Percentiles rank a stretch among this genome's conserved stretches.
These are phyloP conservation scores for Fusarium sp. DNA, from an alignment of 2,329 filamentous ascomycete species.

Conservation along the genomic window DNA sequence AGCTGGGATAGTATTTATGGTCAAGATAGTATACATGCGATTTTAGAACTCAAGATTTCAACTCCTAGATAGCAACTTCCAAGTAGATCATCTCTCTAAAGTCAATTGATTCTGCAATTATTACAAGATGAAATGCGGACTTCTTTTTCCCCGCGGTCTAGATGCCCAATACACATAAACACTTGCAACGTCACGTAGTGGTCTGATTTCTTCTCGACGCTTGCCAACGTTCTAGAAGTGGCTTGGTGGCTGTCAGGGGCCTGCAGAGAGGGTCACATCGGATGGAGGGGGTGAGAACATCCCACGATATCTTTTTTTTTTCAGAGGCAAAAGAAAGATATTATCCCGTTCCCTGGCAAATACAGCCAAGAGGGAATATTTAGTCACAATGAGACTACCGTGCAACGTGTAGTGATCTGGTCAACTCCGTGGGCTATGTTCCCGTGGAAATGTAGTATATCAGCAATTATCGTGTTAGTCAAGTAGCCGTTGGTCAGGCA, in stretches of 20 bases:
- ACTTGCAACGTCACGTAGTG: slow-evolving; percentile 2
- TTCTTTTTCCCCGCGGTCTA: background rate
- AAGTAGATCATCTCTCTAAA: no score
- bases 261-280: slow-evolving; percentile 26
- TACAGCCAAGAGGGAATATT: background rate
- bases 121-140: no score
- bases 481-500: background rate
- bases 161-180: slow-evolving; percentile 6
- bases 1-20: no score
- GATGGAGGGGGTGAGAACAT: slow-evolving; percentile 17
- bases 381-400: background rate
- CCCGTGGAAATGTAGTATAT: background rate
- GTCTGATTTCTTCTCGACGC: slow-evolving; percentile 26
- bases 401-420: background rate
- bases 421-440: background rate
- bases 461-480: background rate
- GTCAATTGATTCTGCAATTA: no score
- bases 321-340: background rate
- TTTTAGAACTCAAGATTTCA: no score
- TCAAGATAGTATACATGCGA: no score
- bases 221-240: slow-evolving; percentile 34
- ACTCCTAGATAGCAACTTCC: no score
- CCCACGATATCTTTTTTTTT: no score
- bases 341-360: background rate
- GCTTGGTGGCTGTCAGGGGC: slow-evolving; percentile 33